Conservation (phyloP, 2,329 filamentous ascomycete species). For the Nigrograna mackinnonii region DNA sequence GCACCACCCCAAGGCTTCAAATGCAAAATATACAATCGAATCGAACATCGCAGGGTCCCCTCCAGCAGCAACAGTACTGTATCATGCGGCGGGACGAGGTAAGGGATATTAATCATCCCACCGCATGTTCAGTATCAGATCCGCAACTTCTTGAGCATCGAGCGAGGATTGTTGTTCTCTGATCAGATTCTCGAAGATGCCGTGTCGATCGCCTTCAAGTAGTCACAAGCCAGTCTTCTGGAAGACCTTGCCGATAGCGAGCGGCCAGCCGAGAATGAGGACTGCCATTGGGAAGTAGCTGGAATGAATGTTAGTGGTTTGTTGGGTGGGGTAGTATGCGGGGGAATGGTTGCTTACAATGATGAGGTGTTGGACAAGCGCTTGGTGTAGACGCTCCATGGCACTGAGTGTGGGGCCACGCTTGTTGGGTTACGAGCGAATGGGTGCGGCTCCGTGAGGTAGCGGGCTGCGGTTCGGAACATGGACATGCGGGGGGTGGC, state of each 20-base stretch:
- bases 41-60: too few species aligned
- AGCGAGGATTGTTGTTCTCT: too few species aligned
- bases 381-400: constrained; percentile 23
- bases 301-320: constrained; percentile 2
- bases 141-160: neutral
- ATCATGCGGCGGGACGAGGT: too few species aligned
- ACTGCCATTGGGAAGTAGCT: constrained; percentile 33
- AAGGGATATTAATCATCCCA: constrained; percentile 2
- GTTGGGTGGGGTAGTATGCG: neutral
- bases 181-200: too few species aligned
- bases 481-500: constrained; percentile 32
- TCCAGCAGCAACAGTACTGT: too few species aligned
- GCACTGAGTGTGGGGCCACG: constrained; percentile 24
- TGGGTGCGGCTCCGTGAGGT: constrained; percentile 40
- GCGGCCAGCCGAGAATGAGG: constrained; percentile 36
- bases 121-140: neutral
- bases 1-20: too few species aligned
- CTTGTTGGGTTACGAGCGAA: constrained; percentile 33
- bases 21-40: too few species aligned
- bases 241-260: constrained; percentile 27
- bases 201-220: constrained; percentile 20
- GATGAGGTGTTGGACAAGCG: constrained; percentile 22
- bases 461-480: constrained; percentile 32
- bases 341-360: constrained; percentile 24
- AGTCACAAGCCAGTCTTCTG: constrained; percentile 36